These are phyloP conservation scores for Zizania latifolia DNA, from an alignment of 176 grass and related monocot genomes.

Conservation along the genomic window DNA sequence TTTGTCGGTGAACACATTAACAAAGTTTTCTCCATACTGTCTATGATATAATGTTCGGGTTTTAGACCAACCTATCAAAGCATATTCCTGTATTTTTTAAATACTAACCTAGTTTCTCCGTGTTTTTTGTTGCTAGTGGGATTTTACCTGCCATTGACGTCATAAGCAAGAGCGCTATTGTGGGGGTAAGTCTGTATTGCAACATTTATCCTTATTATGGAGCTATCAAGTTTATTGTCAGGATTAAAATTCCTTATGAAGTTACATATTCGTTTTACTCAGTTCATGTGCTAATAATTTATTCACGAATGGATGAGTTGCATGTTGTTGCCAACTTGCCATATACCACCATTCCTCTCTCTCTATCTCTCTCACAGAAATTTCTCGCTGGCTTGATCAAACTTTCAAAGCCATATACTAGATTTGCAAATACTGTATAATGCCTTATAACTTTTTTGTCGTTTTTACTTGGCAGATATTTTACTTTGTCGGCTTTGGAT, in stretches of 20 bases:
- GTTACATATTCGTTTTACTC: not conserved
- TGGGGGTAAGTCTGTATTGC: constrained; percentile 63
- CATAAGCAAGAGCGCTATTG: constrained; percentile 56
- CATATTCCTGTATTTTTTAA: not conserved
- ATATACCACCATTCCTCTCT: not conserved
- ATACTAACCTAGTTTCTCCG: constrained; percentile 18
- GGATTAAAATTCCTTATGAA: not conserved
- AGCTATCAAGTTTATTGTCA: not conserved
- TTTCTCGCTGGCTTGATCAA: constrained; percentile 22
- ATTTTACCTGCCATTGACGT: constrained; percentile 95
- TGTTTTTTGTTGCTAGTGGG: constrained; percentile 53
- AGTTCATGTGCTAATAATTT: not conserved
- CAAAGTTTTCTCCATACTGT: not conserved
- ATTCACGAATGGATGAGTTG: not conserved
- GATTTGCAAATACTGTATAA: constrained; percentile 8
- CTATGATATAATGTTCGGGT: not conserved
- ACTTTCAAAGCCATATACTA: not conserved
- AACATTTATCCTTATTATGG: not conserved
- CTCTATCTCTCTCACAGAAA: not conserved
- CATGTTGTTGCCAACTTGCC: not conserved
- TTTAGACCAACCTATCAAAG: not conserved
- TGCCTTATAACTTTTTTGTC: not conserved
- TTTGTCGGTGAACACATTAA: constrained; percentile 2
- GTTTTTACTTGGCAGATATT: constrained; percentile 63
- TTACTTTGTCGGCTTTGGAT: constrained; percentile 88